Evolutionary conservation across 2,329 filamentous ascomycete species (phyloP).

Genomic region (Diaporthe australafricana): DNA sequence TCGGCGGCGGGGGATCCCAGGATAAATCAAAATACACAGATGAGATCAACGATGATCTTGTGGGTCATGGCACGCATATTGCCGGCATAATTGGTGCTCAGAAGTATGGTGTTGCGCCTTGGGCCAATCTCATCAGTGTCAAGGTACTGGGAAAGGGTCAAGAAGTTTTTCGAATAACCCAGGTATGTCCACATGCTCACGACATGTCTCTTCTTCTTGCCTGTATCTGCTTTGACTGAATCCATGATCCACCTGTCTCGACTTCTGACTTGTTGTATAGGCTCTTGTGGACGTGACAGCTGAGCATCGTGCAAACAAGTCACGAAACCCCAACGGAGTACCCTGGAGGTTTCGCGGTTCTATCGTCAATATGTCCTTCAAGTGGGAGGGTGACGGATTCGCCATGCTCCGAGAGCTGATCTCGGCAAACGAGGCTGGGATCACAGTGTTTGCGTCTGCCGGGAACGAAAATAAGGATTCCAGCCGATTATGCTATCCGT

Average conservation of each 20-base stretch:
- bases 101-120: neutral
- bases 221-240: no score
- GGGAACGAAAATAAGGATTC: neutral
- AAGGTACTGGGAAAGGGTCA: neutral
- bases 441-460: neutral
- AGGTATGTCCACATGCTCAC: neutral
- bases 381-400: fast-evolving
- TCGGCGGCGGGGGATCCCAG: neutral
- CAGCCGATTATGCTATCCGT: neutral
- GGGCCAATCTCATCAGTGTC: neutral
- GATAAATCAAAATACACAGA: neutral
- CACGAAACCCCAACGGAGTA: neutral
- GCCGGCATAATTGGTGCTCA: neutral
- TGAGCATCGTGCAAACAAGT: neutral
- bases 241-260: no score
- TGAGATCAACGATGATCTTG: neutral
- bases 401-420: neutral
- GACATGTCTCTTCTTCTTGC: neutral
- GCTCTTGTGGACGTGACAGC: neutral
- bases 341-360: neutral
- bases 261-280: neutral
- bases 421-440: neutral
- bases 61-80: neutral
- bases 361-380: neutral
- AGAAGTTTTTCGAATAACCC: fast-evolving